phyloP scores from a whole-genome alignment of 2,329 filamentous ascomycete species.

The Bipolaris oryzae region DNA sequence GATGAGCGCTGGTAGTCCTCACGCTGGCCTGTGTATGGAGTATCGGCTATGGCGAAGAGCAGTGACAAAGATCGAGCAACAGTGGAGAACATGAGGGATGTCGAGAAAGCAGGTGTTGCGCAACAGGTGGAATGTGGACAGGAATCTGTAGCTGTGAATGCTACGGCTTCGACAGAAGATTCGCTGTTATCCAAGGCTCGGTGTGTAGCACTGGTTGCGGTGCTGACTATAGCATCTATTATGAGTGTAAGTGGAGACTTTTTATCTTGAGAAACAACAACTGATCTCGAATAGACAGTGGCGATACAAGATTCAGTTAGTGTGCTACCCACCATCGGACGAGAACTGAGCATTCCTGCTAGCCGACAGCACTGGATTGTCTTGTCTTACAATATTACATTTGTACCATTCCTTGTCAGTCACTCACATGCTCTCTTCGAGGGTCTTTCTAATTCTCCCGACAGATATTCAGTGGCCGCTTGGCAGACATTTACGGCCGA shows the following conservation, averaged over 20 bases:
- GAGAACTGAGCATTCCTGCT: slow-evolving; percentile 62
- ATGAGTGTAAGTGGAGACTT: slow-evolving; percentile 30
- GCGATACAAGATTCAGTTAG: slow-evolving; percentile 66
- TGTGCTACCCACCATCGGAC: slow-evolving; percentile 66
- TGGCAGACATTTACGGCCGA: slow-evolving; percentile 71
- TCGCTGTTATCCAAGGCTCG: slow-evolving; percentile 41
- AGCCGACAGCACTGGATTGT: slow-evolving; percentile 69
- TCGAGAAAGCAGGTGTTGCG: slow-evolving; percentile 5
- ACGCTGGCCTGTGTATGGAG: background rate
- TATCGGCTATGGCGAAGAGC: background rate
- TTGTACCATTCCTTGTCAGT: slow-evolving; percentile 66
- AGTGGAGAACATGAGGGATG: background rate
- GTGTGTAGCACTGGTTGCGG: slow-evolving; percentile 37
- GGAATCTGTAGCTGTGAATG: slow-evolving; percentile 12
- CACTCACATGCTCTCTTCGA: background rate
- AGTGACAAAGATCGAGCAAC: background rate
- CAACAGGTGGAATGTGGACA: background rate
- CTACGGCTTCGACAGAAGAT: slow-evolving; percentile 5
- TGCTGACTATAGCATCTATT: slow-evolving; percentile 31
- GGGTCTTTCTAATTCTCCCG: slow-evolving; percentile 3
- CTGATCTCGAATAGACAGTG: slow-evolving; percentile 53
- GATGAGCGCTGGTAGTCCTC: background rate
- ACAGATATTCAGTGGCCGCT: slow-evolving; percentile 67
- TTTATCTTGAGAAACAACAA: background rate
- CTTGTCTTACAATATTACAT: slow-evolving; percentile 68